phyloP scores from a whole-genome alignment of 129 eudicot genomes.

The Artemisia annua region DNA sequence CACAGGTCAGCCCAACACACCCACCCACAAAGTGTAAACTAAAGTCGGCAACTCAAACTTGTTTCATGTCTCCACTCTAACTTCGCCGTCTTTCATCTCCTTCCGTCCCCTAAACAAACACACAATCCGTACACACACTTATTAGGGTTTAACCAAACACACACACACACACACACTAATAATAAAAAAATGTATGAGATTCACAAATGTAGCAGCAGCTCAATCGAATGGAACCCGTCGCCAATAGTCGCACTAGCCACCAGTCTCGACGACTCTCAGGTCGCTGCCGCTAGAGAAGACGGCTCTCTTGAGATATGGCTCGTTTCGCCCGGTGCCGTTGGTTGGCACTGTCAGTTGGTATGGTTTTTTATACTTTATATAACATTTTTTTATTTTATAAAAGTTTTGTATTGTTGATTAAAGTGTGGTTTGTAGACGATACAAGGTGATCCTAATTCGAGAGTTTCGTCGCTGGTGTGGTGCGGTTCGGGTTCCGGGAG shows the following conservation, averaged over 20 bases:
- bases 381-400: background rate
- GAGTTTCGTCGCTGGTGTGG: slow-evolving; percentile 84
- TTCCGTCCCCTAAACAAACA: too few relatives aligned
- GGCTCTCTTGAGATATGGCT: slow-evolving; percentile 96
- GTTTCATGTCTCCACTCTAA: too few relatives aligned
- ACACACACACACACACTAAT: slow-evolving; percentile 5
- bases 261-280: slow-evolving; percentile 75
- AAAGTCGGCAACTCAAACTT: too few relatives aligned
- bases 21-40: too few relatives aligned
- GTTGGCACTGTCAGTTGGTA: slow-evolving; percentile 96
- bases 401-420: background rate
- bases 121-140: background rate
- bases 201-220: slow-evolving; percentile 42
- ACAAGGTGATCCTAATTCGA: slow-evolving; percentile 67
- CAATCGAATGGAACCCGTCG: slow-evolving; percentile 78
- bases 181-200: slow-evolving; percentile 50
- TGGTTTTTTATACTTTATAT: background rate
- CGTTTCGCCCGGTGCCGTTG: slow-evolving; percentile 93
- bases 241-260: slow-evolving; percentile 87
- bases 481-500: slow-evolving; percentile 51
- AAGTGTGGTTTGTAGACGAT: slow-evolving; percentile 48
- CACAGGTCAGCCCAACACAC: too few relatives aligned
- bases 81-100: too few relatives aligned
- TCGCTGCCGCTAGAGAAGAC: slow-evolving; percentile 92
- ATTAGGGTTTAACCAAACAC: slow-evolving; percentile 26